Percentiles rank a stretch among this genome's conserved stretches.
These are phyloP conservation scores for Chlamydomonas sp. DNA, from an alignment of 139 green algal species.

Conservation along the genomic window DNA sequence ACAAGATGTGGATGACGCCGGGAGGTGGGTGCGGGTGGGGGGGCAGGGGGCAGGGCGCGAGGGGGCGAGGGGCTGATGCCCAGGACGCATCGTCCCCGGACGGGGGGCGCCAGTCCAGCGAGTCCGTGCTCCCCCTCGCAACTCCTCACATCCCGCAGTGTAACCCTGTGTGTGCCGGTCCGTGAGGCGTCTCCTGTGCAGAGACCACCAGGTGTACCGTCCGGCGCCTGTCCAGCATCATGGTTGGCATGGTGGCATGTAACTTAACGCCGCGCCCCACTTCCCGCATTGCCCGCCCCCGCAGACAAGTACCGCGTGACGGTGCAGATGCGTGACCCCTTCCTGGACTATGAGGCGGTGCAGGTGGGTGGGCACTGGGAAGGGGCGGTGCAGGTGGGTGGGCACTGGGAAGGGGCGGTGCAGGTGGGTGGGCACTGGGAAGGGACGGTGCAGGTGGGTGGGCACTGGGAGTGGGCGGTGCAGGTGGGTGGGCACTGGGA, in stretches of 20 bases:
- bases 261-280: not conserved
- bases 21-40: conserved; percentile 12
- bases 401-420: not conserved
- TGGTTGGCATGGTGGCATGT: not conserved
- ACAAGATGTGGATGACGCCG: conserved; percentile 48
- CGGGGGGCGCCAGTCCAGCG: not conserved
- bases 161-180: no score
- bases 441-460: not conserved
- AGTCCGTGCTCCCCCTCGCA: not conserved
- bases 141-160: no score
- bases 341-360: conserved; percentile 35
- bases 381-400: not conserved
- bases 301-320: conserved; percentile 50
- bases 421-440: not conserved
- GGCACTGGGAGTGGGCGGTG: not conserved
- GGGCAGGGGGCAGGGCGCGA: no score
- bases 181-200: no score
- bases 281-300: not conserved
- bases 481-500: not conserved
- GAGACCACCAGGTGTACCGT: no score
- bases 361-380: conserved; percentile 1
- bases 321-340: conserved; percentile 35
- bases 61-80: not conserved
- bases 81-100: not conserved
- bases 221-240: not conserved